Evolutionary conservation across 1,139 yeast species (phyloP), one percentile per base, ranked within the genome.

Genomic region (Geotrichum citri-aurantii): DNA sequence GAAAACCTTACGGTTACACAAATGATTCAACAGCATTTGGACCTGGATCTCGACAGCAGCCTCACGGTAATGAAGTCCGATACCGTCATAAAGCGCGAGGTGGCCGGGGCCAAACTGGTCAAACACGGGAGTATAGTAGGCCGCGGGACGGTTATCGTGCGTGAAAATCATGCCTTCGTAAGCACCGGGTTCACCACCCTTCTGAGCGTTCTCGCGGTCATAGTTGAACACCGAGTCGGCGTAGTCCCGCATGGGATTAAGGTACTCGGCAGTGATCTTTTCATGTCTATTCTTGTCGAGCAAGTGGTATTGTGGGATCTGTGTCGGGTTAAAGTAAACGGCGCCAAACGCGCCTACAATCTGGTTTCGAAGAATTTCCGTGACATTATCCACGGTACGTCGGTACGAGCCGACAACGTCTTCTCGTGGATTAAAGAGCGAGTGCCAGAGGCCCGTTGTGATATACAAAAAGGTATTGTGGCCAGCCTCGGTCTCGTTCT

Each of bases 371-470:
- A 60, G 17, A n/a, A 57, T 27, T 10, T 49, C 48, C 21, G 55
- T n/a, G 24, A 54, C 48, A 21, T 42, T 29, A 29, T 54, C 57
- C 6, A 57, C 44, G 10, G 59, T 46, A 23, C 31, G 26, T 47
- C 52, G 31, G 52, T 33, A 59, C 19, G 56, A 52, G 1, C 26
- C n/a, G 24, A 59, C 10, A 14, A 59, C 58, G 5, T 47, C 33
- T 12, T 52, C 48, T n/a, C 57, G 51, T 23, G 40, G 60, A 12
- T 57, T 58, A 44, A 56, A 59, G 55, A 57, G 52, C 14, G 60
- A 48, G 47, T 59, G 62, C 62, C 62, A 59, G 14, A 59, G 55
- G 3, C 62, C 62, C 3, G 62, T 59, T 2, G 62, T 54, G 17
- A 51, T 37, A 48, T 59, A 59, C 44, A 59, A 48, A 10, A 37